Base-by-base conservation (phyloP, 495 filamentous ascomycete genomes). In the Cercophora newfieldiana region DNA sequence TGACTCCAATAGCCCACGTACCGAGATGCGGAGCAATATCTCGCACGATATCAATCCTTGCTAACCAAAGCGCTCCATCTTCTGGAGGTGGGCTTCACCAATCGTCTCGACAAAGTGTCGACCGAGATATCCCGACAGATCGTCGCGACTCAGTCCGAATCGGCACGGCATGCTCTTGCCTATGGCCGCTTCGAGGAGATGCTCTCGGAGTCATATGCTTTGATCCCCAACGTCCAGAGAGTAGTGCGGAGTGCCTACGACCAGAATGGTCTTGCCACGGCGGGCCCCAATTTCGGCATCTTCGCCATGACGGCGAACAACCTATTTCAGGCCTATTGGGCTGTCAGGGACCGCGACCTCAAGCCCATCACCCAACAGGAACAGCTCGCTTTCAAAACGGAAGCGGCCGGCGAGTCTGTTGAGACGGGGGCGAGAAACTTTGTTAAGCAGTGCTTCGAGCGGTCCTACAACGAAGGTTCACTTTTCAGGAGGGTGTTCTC, bases 1-100 rank as follows among this genome's bases (percentile, higher is more conserved):
- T 78, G 50, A 81, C 61, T 60, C 48, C 22, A 66, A 18, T 69
- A 96, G 89, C 84, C 90, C 18, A 83, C 87, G 7, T 96, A 97
- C 78, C 89, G 90, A 63, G 95, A 98, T 74, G 87, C 93, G 6
- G 88, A 90, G 58, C 87, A 89, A 25, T 99, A 98, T 72, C 85
- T 97, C 25, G 93, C 96, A 47, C 89, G 95, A 19, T 94, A 94
- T 61, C 90, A 93, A 67, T 92, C 97, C 49, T 88, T 97, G 8
- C 81, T 90, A 49, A 82, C 82, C 6, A 83, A 83, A 61, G 79
- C 84, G 14, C 77, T 86, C 3, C 83, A 83, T 64, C 67, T 86
- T n/a, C 76, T 86, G 14, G 83, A 83, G 59, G 77, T 82, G 56
- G 79, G 78, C 24, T 85, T 86, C 66, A 78, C 70, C 0, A 75